Conservation (phyloP, 2,329 filamentous ascomycete genomes). For the Colletotrichum navitas region DNA sequence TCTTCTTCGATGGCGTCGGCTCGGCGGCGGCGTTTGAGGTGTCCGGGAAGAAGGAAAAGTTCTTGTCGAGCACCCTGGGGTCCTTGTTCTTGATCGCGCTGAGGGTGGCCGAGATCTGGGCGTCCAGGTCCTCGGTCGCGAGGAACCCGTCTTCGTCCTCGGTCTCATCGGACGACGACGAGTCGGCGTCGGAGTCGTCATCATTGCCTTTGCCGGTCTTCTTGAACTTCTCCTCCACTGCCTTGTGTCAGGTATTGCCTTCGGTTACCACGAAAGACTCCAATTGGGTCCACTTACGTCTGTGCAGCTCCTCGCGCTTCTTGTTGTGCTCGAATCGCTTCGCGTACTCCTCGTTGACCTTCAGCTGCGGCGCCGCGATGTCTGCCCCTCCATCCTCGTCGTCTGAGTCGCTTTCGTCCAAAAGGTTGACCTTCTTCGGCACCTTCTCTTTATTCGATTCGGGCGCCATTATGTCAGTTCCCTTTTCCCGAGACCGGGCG, state of each 20-base stretch:
- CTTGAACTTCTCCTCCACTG: conserved; percentile 90
- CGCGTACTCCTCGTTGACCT: conserved; percentile 92
- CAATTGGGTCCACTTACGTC: conserved; percentile 60
- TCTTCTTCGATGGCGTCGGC: conserved; percentile 62
- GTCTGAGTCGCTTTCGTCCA: conserved; percentile 69
- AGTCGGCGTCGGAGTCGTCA: conserved; percentile 66
- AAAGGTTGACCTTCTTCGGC: conserved; percentile 61
- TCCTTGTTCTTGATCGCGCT: conserved; percentile 92
- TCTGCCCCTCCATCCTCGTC: conserved; percentile 57
- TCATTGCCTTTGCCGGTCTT: conserved; percentile 60
- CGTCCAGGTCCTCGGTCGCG: conserved; percentile 86
- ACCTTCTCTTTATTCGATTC: conserved; percentile 33
- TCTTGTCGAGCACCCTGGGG: conserved; percentile 87
- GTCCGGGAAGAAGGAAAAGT: conserved; percentile 78
- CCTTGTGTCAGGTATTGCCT: not conserved
- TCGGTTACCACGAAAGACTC: not conserved
- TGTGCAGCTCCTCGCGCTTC: conserved; percentile 88
- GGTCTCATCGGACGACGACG: conserved; percentile 81
- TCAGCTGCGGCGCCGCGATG: conserved; percentile 64
- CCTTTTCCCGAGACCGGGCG: not conserved
- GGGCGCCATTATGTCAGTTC: conserved; percentile 25
- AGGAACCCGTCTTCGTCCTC: conserved; percentile 94
- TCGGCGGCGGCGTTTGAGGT: conserved; percentile 52
- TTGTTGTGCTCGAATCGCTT: conserved; percentile 96
- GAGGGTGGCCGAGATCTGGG: conserved; percentile 87